Conservation (phyloP, 331 rosid genomes). For the Acacia concinna region DNA sequence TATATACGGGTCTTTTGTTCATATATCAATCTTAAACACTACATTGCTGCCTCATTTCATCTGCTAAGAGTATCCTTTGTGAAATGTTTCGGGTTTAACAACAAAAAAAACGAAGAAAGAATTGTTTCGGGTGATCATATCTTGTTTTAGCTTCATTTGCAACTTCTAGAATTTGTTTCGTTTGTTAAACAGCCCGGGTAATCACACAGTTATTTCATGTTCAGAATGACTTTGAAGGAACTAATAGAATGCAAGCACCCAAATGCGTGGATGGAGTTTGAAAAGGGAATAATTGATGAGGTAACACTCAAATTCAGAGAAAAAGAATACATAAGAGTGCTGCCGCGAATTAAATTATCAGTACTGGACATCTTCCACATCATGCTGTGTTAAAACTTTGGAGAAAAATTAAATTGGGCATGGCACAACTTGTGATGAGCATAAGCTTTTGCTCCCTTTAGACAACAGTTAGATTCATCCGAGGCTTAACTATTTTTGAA, state of each 20-base stretch:
- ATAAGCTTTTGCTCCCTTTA: background rate
- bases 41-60: conserved; percentile 12
- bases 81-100: background rate
- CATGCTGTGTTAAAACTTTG: conserved; percentile 12
- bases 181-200: conserved; percentile 3
- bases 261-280: conserved; percentile 81
- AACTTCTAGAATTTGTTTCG: background rate
- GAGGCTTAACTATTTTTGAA: background rate
- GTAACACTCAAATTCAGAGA: conserved; percentile 44
- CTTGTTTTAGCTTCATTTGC: conserved; percentile 3
- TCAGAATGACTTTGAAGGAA: conserved; percentile 78
- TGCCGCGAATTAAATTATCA: background rate
- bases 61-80: background rate
- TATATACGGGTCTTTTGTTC: background rate
- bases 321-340: background rate
- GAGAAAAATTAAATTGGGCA: background rate
- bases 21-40: background rate
- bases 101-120: background rate
- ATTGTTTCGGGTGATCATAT: background rate
- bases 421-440: background rate
- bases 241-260: conserved; percentile 83
- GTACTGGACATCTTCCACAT: conserved; percentile 17
- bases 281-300: conserved; percentile 91
- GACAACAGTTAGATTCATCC: background rate
- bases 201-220: conserved; percentile 26